Percentiles rank a stretch among this genome's conserved stretches.
phyloP scores from a whole-genome alignment of 2,329 filamentous ascomycete species.

The Apiospora phragmitis region DNA sequence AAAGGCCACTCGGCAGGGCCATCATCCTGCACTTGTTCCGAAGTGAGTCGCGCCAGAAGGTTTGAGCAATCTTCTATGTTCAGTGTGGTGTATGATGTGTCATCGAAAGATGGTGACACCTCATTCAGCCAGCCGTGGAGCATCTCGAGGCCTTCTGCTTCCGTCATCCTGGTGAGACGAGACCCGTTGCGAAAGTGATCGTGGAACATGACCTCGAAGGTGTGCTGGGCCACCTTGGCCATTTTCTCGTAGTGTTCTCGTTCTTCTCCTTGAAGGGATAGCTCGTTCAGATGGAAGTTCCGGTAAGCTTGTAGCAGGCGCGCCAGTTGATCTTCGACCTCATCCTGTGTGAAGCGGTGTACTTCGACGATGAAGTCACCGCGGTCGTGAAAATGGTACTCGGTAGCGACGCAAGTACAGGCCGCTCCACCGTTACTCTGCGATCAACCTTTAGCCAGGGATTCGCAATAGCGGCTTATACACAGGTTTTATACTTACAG shows the following conservation, averaged over 20 bases:
- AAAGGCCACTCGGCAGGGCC: constrained; percentile 42
- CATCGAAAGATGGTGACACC: constrained; percentile 13
- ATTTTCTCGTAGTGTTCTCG: constrained; percentile 25
- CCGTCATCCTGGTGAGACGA: constrained; percentile 17
- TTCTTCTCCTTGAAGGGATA: constrained; percentile 16
- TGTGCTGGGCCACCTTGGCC: constrained; percentile 36
- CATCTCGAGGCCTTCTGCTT: constrained; percentile 19
- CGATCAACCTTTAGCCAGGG: neutral
- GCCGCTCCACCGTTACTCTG: neutral
- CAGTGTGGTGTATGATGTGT: neutral
- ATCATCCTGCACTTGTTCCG: constrained; percentile 26
- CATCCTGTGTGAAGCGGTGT: neutral
- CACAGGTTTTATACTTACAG: neutral
- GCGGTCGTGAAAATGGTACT: neutral
- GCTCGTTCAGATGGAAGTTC: neutral
- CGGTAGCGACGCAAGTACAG: neutral
- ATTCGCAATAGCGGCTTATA: too few relatives aligned
- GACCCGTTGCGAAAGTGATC: constrained; percentile 21
- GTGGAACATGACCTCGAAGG: constrained; percentile 39
- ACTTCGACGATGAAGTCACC: neutral
- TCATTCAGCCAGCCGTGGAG: constrained; percentile 26
- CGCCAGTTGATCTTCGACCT: neutral
- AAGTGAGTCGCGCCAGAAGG: constrained; percentile 37
- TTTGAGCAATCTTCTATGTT: constrained; percentile 33
- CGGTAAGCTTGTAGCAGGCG: neutral